phyloP scores from a whole-genome alignment of 2,329 filamentous ascomycete genomes.

The Xylaria sp. region DNA sequence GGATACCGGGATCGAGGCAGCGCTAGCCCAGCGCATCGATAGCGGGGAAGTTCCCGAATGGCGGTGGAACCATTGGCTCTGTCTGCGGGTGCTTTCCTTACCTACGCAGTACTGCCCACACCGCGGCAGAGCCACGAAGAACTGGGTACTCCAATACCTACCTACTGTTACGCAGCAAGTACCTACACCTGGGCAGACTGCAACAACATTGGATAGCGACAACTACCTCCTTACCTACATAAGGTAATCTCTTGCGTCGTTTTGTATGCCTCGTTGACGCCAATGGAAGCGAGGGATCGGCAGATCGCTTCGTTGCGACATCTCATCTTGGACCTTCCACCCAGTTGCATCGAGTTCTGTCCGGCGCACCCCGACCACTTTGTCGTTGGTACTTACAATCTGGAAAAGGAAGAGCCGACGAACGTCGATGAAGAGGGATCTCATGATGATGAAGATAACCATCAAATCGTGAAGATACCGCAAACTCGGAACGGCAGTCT shows the following conservation, averaged over 20 bases:
- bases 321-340: conserved; percentile 71
- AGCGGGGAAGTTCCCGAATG: conserved; percentile 44
- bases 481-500: conserved; percentile 80
- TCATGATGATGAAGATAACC: conserved; percentile 40
- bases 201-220: conserved; percentile 1
- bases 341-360: conserved; percentile 82
- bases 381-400: conserved; percentile 85
- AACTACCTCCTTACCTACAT: not conserved
- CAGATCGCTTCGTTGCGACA: conserved; percentile 58
- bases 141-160: too few relatives aligned
- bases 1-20: conserved; percentile 15
- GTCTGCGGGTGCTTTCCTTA: conserved; percentile 7
- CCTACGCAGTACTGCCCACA: conserved; percentile 33
- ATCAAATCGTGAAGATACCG: conserved; percentile 45
- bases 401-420: conserved; percentile 62
- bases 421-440: conserved; percentile 33
- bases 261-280: not conserved
- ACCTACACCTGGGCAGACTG: too few relatives aligned
- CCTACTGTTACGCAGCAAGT: too few relatives aligned
- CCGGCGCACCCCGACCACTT: conserved; percentile 71
- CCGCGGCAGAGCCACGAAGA: not conserved
- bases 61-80: conserved; percentile 12
- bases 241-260: not conserved
- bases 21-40: conserved; percentile 37
- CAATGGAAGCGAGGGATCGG: conserved; percentile 29